Base-by-base conservation (phyloP, 2,329 filamentous ascomycete species). In the Pseudopyrenochaeta lycopersici region DNA sequence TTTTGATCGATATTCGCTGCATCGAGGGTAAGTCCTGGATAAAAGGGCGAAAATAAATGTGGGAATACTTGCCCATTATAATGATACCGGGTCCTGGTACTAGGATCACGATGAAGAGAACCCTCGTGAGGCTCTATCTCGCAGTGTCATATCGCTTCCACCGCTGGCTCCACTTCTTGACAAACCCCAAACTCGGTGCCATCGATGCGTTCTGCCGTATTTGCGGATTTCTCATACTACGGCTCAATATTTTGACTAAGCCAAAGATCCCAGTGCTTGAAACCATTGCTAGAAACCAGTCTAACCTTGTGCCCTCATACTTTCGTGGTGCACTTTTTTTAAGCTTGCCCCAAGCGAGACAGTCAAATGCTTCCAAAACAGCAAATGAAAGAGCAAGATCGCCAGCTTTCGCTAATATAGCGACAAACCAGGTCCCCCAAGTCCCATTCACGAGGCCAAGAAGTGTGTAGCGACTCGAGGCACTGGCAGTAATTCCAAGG, bases 81-180 rank as follows among this genome's bases (percentile, higher is more conserved):
- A 63, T 61, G 31, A 63, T 57, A 10, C 60, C 58, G 6, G 58
- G 58, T 1, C 58, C 60, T 11, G 58, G 60, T 27, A 63, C 59
- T 29, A 61, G 29, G 4, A 35, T 48, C 7, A 62, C 11, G 11
- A 64, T 30, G 29, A 57, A 61, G 3, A 47, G 9, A 11, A 64
- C 27, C 27, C 58, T 38, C 12, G 40, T 38, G 12, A 64, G 39
- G 12, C 45, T 46, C 58, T 52, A 64, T 18, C 49, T 33, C 3
- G 49, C 47, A 11, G 44, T 38, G 20, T 12, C 49, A 12, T 45
- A 21, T n/a, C 18, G 12, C 20, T 33, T 38, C 45, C 42, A 53
- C 39, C 14, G 6, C 39, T 23, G 38, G 7, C 21, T 30, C 32
- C 11, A 33, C 12, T 14, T 33, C 32, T n/a, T 33, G 4, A 14